These are phyloP conservation scores for Fusarium gaditjirri DNA, from an alignment of 2,329 filamentous ascomycete species.

Conservation along the genomic window DNA sequence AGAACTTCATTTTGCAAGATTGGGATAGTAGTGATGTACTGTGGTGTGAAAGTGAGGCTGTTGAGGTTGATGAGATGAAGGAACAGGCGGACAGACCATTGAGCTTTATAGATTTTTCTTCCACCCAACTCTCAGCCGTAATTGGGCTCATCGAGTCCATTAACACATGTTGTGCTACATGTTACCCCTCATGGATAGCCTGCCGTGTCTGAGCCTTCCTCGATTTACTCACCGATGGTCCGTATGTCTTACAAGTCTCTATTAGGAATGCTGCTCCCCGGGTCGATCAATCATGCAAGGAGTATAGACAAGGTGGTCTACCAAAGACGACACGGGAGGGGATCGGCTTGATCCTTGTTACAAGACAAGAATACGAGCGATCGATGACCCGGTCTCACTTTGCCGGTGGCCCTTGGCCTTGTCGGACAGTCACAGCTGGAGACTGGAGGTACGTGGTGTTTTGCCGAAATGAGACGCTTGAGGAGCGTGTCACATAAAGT, in stretches of 20 bases:
- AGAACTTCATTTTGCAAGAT: slow-evolving; percentile 16
- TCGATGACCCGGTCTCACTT: neutral
- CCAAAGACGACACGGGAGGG: neutral
- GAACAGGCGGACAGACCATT: rapidly evolving
- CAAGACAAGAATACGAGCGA: neutral
- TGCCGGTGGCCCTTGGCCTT: rapidly evolving
- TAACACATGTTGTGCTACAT: rapidly evolving
- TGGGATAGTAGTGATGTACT: neutral
- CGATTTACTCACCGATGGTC: neutral
- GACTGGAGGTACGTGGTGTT: rapidly evolving
- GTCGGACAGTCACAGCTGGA: neutral
- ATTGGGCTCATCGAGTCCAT: rapidly evolving
- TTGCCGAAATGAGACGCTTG: no score
- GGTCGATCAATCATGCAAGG: neutral
- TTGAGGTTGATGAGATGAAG: no score
- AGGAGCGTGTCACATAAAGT: no score
- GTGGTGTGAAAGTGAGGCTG: neutral
- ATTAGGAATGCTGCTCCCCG: rapidly evolving
- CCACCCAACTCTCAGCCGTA: rapidly evolving
- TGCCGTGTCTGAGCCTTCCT: neutral
- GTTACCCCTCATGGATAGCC: neutral
- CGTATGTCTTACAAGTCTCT: neutral
- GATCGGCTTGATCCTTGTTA: neutral
- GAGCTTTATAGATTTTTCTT: neutral
- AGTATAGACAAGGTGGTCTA: no score